Percentiles rank a stretch among this genome's conserved stretches.
These are phyloP conservation scores for Plasmopara muralis DNA, from an alignment of 352 stramenopile species.

Conservation along the genomic window DNA sequence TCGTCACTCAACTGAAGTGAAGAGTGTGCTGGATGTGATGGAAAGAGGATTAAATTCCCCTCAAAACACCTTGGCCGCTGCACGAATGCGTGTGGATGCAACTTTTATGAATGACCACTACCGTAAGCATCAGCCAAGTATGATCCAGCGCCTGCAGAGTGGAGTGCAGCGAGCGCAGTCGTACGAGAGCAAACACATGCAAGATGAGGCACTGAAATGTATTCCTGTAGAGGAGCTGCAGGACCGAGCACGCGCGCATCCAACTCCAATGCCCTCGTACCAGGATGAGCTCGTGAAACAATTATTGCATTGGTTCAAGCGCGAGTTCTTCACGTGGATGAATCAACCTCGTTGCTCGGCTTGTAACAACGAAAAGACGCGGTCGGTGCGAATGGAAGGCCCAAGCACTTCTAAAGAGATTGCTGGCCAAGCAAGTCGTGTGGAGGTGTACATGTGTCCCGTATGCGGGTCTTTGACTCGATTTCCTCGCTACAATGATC, in stretches of 20 bases:
- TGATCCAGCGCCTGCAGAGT: conserved; percentile 39
- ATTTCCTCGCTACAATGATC: conserved; percentile 89
- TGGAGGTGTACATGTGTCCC: conserved; percentile 85
- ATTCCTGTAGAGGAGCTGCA: conserved; percentile 65
- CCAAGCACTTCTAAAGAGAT: conserved; percentile 54
- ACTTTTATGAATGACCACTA: conserved; percentile 35
- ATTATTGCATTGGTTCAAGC: conserved; percentile 86
- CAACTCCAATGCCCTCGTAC: conserved; percentile 36
- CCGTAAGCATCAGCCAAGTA: conserved; percentile 36
- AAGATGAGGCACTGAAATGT: conserved; percentile 54
- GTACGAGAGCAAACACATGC: conserved; percentile 63
- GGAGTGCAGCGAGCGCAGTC: conserved; percentile 44
- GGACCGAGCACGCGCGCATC: conserved; percentile 51
- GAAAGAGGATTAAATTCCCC: conserved; percentile 20
- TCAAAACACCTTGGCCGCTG: conserved; percentile 8
- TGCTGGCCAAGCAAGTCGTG: conserved; percentile 51
- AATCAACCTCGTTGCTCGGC: conserved; percentile 64
- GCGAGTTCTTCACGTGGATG: conserved; percentile 88
- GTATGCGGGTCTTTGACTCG: conserved; percentile 45
- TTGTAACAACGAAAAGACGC: conserved; percentile 51
- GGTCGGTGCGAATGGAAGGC: conserved; percentile 30
- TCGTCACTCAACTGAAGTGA: conserved; percentile 27
- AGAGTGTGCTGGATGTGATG: conserved; percentile 19
- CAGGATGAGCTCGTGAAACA: conserved; percentile 71
- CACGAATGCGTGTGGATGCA: conserved; percentile 24